Base-by-base conservation (phyloP, 2,329 filamentous ascomycete species). In the Aspergillus ochraceoroseus region DNA sequence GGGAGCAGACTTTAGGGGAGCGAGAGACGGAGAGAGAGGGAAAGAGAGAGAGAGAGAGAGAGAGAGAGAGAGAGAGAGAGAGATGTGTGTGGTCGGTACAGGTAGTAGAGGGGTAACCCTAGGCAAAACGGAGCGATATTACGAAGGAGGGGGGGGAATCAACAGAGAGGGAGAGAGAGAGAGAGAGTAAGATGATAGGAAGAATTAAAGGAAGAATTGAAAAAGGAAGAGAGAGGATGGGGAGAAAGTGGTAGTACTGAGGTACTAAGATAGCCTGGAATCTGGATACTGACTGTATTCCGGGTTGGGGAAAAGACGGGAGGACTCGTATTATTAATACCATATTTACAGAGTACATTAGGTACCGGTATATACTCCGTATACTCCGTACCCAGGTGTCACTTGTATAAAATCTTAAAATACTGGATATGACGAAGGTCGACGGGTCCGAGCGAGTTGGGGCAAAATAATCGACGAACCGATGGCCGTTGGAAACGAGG, bases 361-460 rank as follows among this genome's bases (percentile, higher is more conserved):
- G n/a, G n/a, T n/a, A n/a, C n/a, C n/a, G n/a, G n/a, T n/a, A n/a
- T n/a, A n/a, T 33, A 32, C 25, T 23, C 18, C 12, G 22, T 35
- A 11, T n/a, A 15, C 23, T 38, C 43, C 27, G 15, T 41, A 41
- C 43, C 7, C 12, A 11, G 20, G 14, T 29, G 14, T 15, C 25
- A 29, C 11, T 14, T n/a, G 15, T 22, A n/a, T n/a, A n/a, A n/a
- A 12, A 32, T 19, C 27, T 18, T 12, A 13, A 12, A 3, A 12
- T 32, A 23, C 18, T 17, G n/a, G 8, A 35, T 32, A 49, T 47
- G 44, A 49, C 41, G 46, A 39, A 31, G 46, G 31, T 41, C 22
- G 33, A 40, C 43, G 38, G 47, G 47, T 43, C 47, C 35, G 47
- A 49, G 47, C 42, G n/a, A n/a, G n/a, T n/a, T n/a, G n/a, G n/a